phyloP scores from a whole-genome alignment of 2,329 filamentous ascomycete genomes.

The Cryphonectria radicalis region DNA sequence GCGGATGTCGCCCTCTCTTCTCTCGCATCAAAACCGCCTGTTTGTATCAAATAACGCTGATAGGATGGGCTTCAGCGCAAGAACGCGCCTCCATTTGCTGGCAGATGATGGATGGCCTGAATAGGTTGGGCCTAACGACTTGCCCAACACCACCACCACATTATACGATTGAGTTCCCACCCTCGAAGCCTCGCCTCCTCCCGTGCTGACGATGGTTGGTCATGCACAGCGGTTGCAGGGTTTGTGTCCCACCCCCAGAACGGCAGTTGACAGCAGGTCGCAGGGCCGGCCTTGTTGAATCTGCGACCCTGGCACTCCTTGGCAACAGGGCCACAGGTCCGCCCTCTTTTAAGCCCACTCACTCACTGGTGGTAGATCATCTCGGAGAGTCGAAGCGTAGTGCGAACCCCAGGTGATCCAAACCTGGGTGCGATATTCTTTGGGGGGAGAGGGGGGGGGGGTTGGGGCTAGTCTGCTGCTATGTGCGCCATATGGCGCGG shows the following conservation, averaged over 20 bases:
- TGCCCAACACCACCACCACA: neutral
- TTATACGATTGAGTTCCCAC: neutral
- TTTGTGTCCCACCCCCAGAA: slow-evolving; percentile 15
- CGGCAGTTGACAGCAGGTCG: slow-evolving; percentile 27
- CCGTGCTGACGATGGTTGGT: neutral
- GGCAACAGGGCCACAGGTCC: slow-evolving; percentile 7
- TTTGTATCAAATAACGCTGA: neutral
- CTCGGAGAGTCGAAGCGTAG: neutral
- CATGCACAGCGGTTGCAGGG: slow-evolving; percentile 21
- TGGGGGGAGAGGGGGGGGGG: neutral
- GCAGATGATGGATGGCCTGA: neutral
- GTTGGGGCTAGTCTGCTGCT: neutral
- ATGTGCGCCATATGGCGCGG: neutral
- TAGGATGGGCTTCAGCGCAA: neutral
- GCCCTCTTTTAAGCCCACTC: slow-evolving; percentile 5
- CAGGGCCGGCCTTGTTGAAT: slow-evolving; percentile 21
- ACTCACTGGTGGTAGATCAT: neutral
- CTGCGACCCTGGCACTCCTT: slow-evolving; percentile 10
- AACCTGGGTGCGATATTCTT: neutral
- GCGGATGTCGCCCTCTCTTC: too few species aligned
- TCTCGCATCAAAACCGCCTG: neutral
- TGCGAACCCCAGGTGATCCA: neutral
- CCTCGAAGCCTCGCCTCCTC: slow-evolving; percentile 2
- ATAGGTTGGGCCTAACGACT: neutral
- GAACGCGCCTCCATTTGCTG: neutral